Base-by-base conservation (phyloP, 495 filamentous ascomycete genomes). In the Rhizodiscina lignyota region DNA sequence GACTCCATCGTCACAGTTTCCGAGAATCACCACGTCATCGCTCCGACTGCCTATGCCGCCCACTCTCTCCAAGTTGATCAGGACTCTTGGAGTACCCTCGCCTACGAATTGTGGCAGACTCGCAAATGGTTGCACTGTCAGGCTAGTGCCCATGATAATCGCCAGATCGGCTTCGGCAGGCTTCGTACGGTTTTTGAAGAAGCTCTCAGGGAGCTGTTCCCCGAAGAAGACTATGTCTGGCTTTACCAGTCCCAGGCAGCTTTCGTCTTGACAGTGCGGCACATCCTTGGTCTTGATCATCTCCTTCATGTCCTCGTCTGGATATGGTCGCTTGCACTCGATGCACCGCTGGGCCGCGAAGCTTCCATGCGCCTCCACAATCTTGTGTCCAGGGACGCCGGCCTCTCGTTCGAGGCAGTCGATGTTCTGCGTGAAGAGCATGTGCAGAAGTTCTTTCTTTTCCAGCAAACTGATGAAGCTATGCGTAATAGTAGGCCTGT, bases 161-260 rank as follows among this genome's bases (percentile, higher is more conserved):
- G 74, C 72, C 20, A 96, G 56, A 53, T 96, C 87, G 2, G 85
- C 83, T 40, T 63, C 50, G 12, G 46, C 56, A 1, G 72, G 68
- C 13, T 78, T 44, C 17, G 46, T 38, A 16, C 60, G 57, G 39
- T 74, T 79, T 2, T 54, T 43, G 45, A 76, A 74, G 53, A 96
- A 97, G 0, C 52, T 47, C 6, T 53, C 52, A 0, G 89, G 91
- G 19, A 97, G 59, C 18, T 56, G 46, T 53, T 84, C 78, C 35
- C 76, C 75, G 49, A 96, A 97, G 59, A 97, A 97, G 2, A 92
- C 84, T 56, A 97, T 96, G 47, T 94, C 87, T 2, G 89, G 89
- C 57, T 97, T 96, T 32, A 96, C 83, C 4, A 92, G 54, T 70
- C 61, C 51, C 91, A 97, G 19, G 63, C 20, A 19, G 5, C 8